Base-by-base conservation (phyloP, 495 filamentous ascomycete genomes). In the Aspergillus wentii region DNA sequence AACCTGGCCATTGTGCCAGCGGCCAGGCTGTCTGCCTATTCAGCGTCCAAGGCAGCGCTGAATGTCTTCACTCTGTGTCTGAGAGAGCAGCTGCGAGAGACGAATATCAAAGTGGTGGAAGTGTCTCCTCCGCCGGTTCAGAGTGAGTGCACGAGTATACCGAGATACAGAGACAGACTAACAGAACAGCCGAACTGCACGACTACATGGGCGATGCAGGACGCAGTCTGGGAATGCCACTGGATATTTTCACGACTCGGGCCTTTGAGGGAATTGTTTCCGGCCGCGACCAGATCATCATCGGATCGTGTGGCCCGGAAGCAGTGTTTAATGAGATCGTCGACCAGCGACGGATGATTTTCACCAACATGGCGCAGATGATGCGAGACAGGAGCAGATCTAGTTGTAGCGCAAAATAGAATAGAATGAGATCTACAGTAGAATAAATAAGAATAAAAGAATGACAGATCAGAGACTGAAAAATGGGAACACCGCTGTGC, bases 121-220 rank as follows among this genome's bases (percentile, higher is more conserved):
- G 54, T 85, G 10, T 64, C 80, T 30, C 82, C 82, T 5, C 82
- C 83, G 3, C 70, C 78, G 3, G 80, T 87, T 17, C 78, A 82
- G 62, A 87, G 57, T 62, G 41, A 36, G 55, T 56, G 21, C n/a
- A n/a, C n/a, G n/a, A n/a, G n/a, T 23, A 10, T n/a, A n/a, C 18
- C 11, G 5, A 22, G 26, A 3, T 15, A 22, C n/a, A n/a, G n/a
- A n/a, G n/a, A n/a, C n/a, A n/a, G n/a, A 33, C 27, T 30, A 10
- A 19, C 9, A 18, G 17, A 2, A 5, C 22, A 64, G 60, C 66
- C 10, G 64, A 72, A 35, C 43, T 71, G 1, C 68, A 71, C 32
- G 62, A 69, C 32, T 64, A 64, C 27, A 59, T 63, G 48, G 55
- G 49, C 2, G 58, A 71, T 22, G 54, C 61, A 14, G 72, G 69